Evolutionary conservation across 805 yeast genomes (phyloP).

Genomic region (Yarrowia sp.): DNA sequence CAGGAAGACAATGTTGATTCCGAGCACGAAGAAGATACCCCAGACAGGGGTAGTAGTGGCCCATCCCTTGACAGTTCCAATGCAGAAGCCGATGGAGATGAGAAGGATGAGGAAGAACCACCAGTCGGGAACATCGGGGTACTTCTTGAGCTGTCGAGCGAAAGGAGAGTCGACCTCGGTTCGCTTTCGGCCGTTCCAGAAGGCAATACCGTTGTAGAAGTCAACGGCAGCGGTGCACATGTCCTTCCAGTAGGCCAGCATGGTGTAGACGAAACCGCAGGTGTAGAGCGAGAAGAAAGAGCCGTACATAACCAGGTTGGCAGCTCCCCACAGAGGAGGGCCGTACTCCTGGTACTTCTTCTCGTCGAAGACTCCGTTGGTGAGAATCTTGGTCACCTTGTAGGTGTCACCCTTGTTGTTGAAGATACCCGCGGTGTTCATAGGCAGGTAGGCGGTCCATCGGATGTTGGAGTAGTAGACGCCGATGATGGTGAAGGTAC

Average conservation of each 20-base stretch:
- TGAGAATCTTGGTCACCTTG: constrained; percentile 46
- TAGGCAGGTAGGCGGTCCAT: constrained; percentile 53
- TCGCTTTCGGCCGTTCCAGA: constrained; percentile 38
- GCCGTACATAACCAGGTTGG: constrained; percentile 52
- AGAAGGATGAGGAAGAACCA: constrained; percentile 48
- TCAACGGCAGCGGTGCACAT: neutral
- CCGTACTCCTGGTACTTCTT: constrained; percentile 49
- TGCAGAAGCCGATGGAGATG: constrained; percentile 43
- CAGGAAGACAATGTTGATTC: constrained; percentile 53
- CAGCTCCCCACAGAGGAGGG: constrained; percentile 59
- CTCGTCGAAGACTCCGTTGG: constrained; percentile 44
- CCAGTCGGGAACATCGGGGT: constrained; percentile 53
- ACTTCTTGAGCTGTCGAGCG: constrained; percentile 48
- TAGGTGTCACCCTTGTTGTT: constrained; percentile 48
- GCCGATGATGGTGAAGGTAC: constrained; percentile 29
- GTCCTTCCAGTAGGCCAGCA: constrained; percentile 38
- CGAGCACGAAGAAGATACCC: constrained; percentile 58
- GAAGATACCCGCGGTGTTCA: constrained; percentile 44
- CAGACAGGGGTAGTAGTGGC: constrained; percentile 43
- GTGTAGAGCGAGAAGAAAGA: constrained; percentile 53
- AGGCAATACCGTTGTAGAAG: neutral
- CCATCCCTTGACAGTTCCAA: constrained; percentile 42
- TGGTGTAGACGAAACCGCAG: constrained; percentile 49
- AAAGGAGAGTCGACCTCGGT: constrained; percentile 46
- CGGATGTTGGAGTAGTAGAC: constrained; percentile 47